Evolutionary conservation across 306 rosid genomes (phyloP).

Genomic region (Pyrus communis): DNA sequence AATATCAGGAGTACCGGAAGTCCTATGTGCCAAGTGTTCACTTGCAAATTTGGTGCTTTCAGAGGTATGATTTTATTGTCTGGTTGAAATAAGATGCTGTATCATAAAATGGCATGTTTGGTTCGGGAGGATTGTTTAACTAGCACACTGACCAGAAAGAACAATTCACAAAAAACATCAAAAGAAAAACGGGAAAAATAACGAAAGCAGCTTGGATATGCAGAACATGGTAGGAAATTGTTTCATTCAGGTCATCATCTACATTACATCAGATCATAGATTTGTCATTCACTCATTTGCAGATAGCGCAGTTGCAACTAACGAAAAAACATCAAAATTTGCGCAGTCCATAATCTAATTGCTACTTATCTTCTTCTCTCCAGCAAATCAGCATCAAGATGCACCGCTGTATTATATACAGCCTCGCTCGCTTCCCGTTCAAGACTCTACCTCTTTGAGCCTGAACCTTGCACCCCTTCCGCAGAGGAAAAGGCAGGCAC

Average conservation of each 20-base stretch:
- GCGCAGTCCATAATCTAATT: background rate
- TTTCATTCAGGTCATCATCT: background rate
- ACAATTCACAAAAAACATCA: background rate
- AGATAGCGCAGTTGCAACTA: background rate
- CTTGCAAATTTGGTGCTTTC: background rate
- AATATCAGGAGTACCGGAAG: background rate
- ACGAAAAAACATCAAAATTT: background rate
- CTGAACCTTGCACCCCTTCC: slow-evolving; percentile 7
- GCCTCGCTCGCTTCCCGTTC: slow-evolving; percentile 39
- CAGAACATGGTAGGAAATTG: background rate
- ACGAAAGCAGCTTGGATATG: background rate
- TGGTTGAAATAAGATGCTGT: slow-evolving; percentile 1
- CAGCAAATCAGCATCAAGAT: slow-evolving; percentile 39
- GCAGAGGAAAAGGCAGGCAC: slow-evolving; percentile 10
- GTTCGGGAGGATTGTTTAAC: background rate
- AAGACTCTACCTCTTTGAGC: slow-evolving; percentile 13
- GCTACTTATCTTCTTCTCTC: slow-evolving; percentile 24
- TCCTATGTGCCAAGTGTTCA: background rate
- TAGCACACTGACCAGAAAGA: background rate
- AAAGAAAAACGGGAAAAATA: background rate
- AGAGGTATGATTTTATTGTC: background rate
- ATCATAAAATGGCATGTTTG: background rate
- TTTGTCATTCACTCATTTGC: background rate
- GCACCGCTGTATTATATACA: slow-evolving; percentile 34
- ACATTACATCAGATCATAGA: background rate